phyloP scores from a whole-genome alignment of 345 rosid genomes.

The Eucalyptus marginata region DNA sequence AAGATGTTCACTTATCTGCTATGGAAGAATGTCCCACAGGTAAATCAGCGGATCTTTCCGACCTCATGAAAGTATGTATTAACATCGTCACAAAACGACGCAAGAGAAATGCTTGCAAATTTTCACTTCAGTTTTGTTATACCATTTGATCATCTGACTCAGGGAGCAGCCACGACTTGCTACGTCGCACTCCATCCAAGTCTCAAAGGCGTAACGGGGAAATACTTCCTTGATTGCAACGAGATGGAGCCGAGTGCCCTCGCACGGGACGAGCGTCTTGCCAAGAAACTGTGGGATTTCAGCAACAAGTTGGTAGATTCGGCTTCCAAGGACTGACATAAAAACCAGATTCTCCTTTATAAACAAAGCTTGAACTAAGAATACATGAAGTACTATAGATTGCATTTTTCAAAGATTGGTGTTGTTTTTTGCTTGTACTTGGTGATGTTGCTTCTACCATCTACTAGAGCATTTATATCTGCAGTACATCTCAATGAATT shows the following conservation, averaged over 20 bases:
- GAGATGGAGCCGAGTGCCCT: slow-evolving; percentile 39
- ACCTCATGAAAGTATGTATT: neutral
- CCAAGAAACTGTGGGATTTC: slow-evolving; percentile 65
- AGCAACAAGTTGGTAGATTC: slow-evolving; percentile 46
- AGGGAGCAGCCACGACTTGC: slow-evolving; percentile 99
- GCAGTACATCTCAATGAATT: neutral
- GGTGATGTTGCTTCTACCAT: neutral
- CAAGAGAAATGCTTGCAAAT: neutral
- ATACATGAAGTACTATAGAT: neutral
- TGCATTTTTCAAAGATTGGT: neutral
- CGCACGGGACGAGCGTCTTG: slow-evolving; percentile 49
- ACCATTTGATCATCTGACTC: neutral
- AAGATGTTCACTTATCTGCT: slow-evolving; percentile 43
- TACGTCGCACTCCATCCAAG: slow-evolving; percentile 71
- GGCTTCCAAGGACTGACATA: slow-evolving; percentile 5
- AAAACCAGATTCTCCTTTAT: neutral
- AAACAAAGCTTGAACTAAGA: neutral
- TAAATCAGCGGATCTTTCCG: neutral
- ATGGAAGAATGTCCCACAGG: slow-evolving; percentile 94
- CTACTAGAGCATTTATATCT: neutral
- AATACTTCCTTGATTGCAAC: slow-evolving; percentile 76
- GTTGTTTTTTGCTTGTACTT: neutral
- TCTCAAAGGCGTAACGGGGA: slow-evolving; percentile 55
- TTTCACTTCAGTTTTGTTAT: neutral
- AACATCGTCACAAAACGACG: neutral